Percentiles rank a stretch among this genome's conserved stretches.
These are phyloP conservation scores for Carex scoparia DNA, from an alignment of 176 grass and related monocot genomes.

Conservation along the genomic window DNA sequence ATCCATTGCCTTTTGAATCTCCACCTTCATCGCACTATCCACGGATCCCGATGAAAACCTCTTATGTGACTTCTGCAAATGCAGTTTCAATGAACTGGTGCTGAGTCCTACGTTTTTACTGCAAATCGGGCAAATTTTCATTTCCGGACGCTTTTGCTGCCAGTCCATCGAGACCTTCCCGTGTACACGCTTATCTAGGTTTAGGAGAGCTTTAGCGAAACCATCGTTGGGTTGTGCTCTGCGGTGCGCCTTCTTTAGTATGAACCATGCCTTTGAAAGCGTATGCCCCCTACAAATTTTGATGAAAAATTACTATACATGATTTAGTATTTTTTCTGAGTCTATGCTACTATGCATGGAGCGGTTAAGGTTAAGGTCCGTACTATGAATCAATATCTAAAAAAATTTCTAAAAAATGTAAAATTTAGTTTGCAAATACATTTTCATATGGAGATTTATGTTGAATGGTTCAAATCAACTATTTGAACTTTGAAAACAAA, in stretches of 20 bases:
- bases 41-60: slow-evolving; percentile 64
- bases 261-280: slow-evolving; percentile 69
- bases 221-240: slow-evolving; percentile 85
- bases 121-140: slow-evolving; percentile 93
- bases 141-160: slow-evolving; percentile 81
- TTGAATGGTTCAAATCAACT: no score
- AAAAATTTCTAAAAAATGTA: no score
- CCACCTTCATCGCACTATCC: slow-evolving; percentile 76
- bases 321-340: not conserved
- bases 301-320: not conserved
- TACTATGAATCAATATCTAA: no score
- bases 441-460: no score
- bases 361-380: no score
- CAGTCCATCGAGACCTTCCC: slow-evolving; percentile 83
- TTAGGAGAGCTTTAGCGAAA: slow-evolving; percentile 63
- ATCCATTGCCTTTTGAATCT: slow-evolving; percentile 69
- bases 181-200: slow-evolving; percentile 66
- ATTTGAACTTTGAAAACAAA: no score
- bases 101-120: slow-evolving; percentile 76
- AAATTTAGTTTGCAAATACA: no score
- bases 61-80: slow-evolving; percentile 82
- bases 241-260: slow-evolving; percentile 75
- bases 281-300: slow-evolving; percentile 46
- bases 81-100: slow-evolving; percentile 93
- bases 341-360: no score